Percentiles rank a stretch among this genome's conserved stretches.
phyloP scores from a whole-genome alignment of 805 yeast species.

The Saccharomyces mikatae region DNA sequence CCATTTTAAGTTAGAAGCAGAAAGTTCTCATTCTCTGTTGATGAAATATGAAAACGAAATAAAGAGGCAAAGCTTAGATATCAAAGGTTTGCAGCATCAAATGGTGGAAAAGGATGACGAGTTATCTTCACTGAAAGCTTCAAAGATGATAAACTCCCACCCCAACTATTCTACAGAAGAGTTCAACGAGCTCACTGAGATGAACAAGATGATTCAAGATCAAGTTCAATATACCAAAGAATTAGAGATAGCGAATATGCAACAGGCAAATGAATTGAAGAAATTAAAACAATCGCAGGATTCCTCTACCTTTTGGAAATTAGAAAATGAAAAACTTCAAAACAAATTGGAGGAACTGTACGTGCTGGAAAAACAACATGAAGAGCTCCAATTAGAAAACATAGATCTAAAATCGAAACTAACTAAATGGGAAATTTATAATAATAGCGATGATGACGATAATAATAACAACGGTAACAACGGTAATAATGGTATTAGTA shows the following conservation, averaged over 20 bases:
- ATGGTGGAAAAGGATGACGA: constrained; percentile 21
- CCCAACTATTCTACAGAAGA: constrained; percentile 27
- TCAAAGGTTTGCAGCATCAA: constrained; percentile 15
- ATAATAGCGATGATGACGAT: constrained; percentile 27
- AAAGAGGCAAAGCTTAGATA: constrained; percentile 15
- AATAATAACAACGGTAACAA: background rate
- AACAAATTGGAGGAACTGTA: constrained; percentile 38
- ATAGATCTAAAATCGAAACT: constrained; percentile 40
- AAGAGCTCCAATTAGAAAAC: constrained; percentile 44
- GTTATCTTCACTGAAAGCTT: constrained; percentile 23
- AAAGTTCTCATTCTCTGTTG: constrained; percentile 14
- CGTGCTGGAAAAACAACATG: constrained; percentile 37
- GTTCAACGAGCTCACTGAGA: constrained; percentile 28
- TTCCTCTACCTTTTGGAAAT: constrained; percentile 19
- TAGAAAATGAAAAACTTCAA: constrained; percentile 28
- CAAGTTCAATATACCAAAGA: constrained; percentile 40
- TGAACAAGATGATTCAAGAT: constrained; percentile 31
- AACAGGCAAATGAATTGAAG: constrained; percentile 46
- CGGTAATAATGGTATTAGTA: background rate
- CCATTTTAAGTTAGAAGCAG: constrained; percentile 12
- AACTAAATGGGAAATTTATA: constrained; percentile 39
- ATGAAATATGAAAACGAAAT: constrained; percentile 22
- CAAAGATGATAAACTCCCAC: constrained; percentile 32
- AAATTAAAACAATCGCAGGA: constrained; percentile 32
- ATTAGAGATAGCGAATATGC: constrained; percentile 44